phyloP scores from a whole-genome alignment of 441 rosid species.

The Croton laevigatus region DNA sequence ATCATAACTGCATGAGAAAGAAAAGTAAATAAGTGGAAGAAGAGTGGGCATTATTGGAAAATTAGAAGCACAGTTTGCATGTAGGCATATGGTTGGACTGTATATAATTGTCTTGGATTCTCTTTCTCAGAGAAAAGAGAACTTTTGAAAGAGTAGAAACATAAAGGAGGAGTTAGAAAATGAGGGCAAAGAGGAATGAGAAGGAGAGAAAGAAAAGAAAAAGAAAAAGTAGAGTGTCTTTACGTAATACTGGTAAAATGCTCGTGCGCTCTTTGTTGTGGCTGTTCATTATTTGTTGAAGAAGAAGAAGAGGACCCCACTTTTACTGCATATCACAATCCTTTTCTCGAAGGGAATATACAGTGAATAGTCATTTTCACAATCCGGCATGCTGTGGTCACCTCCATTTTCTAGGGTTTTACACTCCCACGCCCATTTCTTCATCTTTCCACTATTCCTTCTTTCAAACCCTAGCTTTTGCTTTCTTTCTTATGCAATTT shows the following conservation, averaged over 20 bases:
- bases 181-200: slow-evolving; percentile 6
- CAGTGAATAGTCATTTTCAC: slow-evolving; percentile 52
- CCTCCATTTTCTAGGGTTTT: slow-evolving; percentile 51
- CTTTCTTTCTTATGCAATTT: background rate
- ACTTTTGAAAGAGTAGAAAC: background rate
- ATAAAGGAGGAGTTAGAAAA: background rate
- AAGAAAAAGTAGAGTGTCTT: slow-evolving; percentile 33
- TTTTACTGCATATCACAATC: slow-evolving; percentile 11
- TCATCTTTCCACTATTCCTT: slow-evolving; percentile 4
- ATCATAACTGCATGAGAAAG: background rate
- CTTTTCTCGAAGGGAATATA: slow-evolving; percentile 72
- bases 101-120: slow-evolving; percentile 45
- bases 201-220: slow-evolving; percentile 6
- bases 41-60: background rate
- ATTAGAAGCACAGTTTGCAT: background rate
- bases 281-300: background rate
- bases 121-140: slow-evolving; percentile 11
- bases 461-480: slow-evolving; percentile 9
- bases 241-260: slow-evolving; percentile 23
- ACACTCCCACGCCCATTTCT: slow-evolving; percentile 19
- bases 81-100: slow-evolving; percentile 39
- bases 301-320: slow-evolving; percentile 17
- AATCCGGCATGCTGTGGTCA: slow-evolving; percentile 38
- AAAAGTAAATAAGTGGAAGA: slow-evolving; percentile 14
- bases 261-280: slow-evolving; percentile 24